Evolutionary conservation across 345 rosid genomes (phyloP).

Genomic region (Psidium guajava): DNA sequence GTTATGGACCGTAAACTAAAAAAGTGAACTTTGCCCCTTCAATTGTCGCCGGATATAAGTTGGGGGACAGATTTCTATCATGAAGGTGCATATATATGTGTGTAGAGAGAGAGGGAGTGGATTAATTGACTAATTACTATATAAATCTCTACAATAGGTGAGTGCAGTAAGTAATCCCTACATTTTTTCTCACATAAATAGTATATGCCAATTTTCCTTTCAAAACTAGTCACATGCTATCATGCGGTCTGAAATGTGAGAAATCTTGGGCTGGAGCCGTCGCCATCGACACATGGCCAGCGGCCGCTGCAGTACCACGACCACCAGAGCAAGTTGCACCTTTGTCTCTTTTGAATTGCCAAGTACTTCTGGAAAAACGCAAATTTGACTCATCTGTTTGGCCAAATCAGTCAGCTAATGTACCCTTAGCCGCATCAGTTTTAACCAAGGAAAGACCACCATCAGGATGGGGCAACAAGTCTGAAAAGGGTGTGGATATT

Average conservation of each 20-base stretch:
- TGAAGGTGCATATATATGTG: not conserved
- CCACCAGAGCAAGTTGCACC: not conserved
- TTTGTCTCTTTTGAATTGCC: not conserved
- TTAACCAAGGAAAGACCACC: not conserved
- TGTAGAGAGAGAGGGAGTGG: not conserved
- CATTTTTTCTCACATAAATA: not conserved
- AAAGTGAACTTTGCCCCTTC: not conserved
- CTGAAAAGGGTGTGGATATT: not conserved
- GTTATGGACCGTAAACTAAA: not conserved
- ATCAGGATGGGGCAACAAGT: not conserved
- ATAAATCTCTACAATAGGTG: not conserved
- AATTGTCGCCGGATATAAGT: not conserved
- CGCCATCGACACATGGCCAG: not conserved
- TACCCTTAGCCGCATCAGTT: not conserved
- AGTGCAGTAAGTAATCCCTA: not conserved
- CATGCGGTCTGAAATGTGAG: not conserved
- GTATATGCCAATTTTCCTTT: not conserved
- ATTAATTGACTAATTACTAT: not conserved
- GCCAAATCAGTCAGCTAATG: not conserved
- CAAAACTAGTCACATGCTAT: not conserved
- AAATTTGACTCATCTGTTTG: not conserved
- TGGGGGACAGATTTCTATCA: not conserved
- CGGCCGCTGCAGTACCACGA: not conserved
- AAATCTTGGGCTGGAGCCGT: not conserved
- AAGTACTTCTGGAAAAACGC: not conserved